Percentiles rank a stretch among this genome's conserved stretches.
Evolutionary conservation across 768 basidiomycete genomes (phyloP).

Genomic region (Termitomyces sp.): DNA sequence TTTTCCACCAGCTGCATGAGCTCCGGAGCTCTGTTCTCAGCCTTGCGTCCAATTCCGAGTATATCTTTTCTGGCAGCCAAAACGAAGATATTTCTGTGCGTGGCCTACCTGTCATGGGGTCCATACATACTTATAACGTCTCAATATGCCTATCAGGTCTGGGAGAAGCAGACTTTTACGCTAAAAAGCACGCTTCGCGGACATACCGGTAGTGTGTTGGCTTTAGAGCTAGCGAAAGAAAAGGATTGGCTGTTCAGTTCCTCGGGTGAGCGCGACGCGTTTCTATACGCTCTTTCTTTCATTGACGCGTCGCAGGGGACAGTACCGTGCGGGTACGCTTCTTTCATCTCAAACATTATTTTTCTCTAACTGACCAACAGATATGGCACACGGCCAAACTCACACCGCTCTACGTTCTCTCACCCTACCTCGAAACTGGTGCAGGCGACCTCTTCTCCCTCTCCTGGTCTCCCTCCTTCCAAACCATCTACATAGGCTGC

Average conservation of each 20-base stretch:
- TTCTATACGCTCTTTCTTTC: neutral
- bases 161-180: constrained; percentile 72
- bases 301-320: constrained; percentile 52
- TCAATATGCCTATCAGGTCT: constrained; percentile 54
- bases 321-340: constrained; percentile 76
- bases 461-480: constrained; percentile 65
- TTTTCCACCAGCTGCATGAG: constrained; percentile 71
- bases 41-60: constrained; percentile 63
- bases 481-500: constrained; percentile 82
- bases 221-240: constrained; percentile 70
- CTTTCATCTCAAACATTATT: neutral
- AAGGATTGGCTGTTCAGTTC: constrained; percentile 88
- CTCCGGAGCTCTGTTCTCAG: constrained; percentile 68
- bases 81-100: constrained; percentile 71
- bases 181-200: constrained; percentile 69
- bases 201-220: constrained; percentile 82
- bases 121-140: neutral
- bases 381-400: constrained; percentile 79
- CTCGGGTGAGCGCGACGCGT: constrained; percentile 52
- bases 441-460: constrained; percentile 89
- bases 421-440: constrained; percentile 74
- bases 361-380: constrained; percentile 30
- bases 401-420: constrained; percentile 63
- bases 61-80: constrained; percentile 86
- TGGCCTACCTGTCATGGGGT: neutral